phyloP scores from a whole-genome alignment of 164 flowering plant genomes.

The Cinnamomum micranthum region DNA sequence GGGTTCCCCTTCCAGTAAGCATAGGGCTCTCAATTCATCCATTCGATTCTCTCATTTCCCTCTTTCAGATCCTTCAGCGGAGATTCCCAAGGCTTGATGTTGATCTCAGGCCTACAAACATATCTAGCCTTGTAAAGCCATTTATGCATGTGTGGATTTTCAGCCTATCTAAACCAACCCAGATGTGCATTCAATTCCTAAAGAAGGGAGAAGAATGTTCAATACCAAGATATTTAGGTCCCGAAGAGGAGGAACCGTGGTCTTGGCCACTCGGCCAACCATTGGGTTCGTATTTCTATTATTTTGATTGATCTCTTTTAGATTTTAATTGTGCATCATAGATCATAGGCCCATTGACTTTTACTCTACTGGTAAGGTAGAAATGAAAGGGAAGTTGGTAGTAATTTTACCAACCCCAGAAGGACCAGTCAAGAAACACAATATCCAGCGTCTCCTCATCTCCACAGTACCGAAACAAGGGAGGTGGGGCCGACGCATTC shows the following conservation, averaged over 20 bases:
- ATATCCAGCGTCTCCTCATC: constrained; percentile 24
- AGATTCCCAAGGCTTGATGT: constrained; percentile 57
- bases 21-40: constrained; percentile 56
- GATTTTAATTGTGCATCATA: too few relatives aligned
- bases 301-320: too few relatives aligned
- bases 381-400: neutral
- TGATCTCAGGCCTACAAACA: constrained; percentile 52
- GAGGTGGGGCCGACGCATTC: constrained; percentile 25
- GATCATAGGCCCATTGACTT: too few relatives aligned
- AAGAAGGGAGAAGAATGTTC: too few relatives aligned
- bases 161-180: neutral
- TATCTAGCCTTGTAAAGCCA: neutral
- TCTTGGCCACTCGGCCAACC: too few relatives aligned
- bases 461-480: constrained; percentile 41
- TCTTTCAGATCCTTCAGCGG: constrained; percentile 33
- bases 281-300: too few relatives aligned
- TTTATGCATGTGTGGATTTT: neutral
- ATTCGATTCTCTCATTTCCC: constrained; percentile 33
- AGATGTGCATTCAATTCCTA: neutral
- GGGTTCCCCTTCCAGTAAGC: constrained; percentile 76
- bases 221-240: too few relatives aligned
- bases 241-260: too few relatives aligned
- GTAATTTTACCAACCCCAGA: constrained; percentile 72
- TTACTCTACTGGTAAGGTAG: neutral
- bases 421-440: constrained; percentile 66